Evolutionary conservation across 176 grass and related monocot species (phyloP).

Genomic region (Carex kokanica): DNA sequence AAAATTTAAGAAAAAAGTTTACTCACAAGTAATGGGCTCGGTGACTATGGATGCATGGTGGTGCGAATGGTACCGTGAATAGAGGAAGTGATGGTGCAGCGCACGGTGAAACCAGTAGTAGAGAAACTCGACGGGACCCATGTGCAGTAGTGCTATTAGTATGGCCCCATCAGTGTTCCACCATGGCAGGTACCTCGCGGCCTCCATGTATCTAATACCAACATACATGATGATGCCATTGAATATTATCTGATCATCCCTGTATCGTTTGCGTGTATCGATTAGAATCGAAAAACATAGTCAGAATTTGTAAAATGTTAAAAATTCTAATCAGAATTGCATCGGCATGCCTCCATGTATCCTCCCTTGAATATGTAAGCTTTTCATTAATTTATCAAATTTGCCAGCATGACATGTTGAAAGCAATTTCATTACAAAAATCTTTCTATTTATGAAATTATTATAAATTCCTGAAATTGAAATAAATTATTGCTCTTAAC

Average conservation of each 20-base stretch:
- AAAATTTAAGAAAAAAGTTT: too few relatives aligned
- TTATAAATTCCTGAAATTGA: too few relatives aligned
- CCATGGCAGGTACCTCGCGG: slow-evolving; percentile 34
- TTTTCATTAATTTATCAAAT: background rate
- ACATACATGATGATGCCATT: slow-evolving; percentile 49
- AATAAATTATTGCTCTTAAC: background rate
- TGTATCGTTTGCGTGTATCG: slow-evolving; percentile 12
- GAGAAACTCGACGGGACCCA: slow-evolving; percentile 79
- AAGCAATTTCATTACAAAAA: too few relatives aligned
- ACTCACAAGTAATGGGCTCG: slow-evolving; percentile 86
- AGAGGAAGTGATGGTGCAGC: slow-evolving; percentile 91
- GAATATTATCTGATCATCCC: slow-evolving; percentile 91
- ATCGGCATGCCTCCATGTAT: background rate
- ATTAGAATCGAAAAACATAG: background rate
- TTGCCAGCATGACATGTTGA: too few relatives aligned
- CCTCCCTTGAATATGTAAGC: background rate
- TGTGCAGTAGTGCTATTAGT: slow-evolving; percentile 41
- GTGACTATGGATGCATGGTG: slow-evolving; percentile 89
- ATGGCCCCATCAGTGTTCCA: slow-evolving; percentile 55
- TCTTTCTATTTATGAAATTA: too few relatives aligned
- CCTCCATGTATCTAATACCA: slow-evolving; percentile 2
- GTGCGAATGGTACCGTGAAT: slow-evolving; percentile 83
- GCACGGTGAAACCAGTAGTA: slow-evolving; percentile 96
- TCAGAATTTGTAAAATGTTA: background rate
- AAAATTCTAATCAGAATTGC: background rate